These are phyloP conservation scores for Croton laevigatus DNA, from an alignment of 441 rosid genomes.

Conservation along the genomic window DNA sequence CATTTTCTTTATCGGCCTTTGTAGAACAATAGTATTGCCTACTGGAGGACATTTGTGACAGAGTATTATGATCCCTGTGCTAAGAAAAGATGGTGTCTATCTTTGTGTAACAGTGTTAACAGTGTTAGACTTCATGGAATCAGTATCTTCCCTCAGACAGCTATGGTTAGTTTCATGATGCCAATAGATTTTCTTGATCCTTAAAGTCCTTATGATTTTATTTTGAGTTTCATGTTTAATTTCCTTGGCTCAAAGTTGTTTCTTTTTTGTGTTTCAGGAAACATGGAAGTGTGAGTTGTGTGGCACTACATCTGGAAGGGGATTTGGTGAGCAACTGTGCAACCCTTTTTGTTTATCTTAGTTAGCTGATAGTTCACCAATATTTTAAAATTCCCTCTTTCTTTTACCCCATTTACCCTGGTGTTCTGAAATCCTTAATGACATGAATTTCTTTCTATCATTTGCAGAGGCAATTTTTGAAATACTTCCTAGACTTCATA, in stretches of 20 bases:
- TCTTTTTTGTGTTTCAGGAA: constrained; percentile 44
- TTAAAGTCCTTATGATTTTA: background rate
- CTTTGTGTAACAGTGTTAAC: constrained; percentile 64
- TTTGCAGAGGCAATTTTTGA: constrained; percentile 81
- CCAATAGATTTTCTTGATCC: background rate
- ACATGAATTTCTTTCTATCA: background rate
- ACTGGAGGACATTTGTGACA: constrained; percentile 88
- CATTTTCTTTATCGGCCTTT: constrained; percentile 18
- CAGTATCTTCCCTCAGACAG: constrained; percentile 79
- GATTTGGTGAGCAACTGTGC: constrained; percentile 63
- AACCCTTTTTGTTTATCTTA: background rate
- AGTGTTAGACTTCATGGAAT: constrained; percentile 70
- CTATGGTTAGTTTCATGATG: constrained; percentile 56
- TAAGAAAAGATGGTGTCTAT: constrained; percentile 89
- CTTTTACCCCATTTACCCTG: background rate
- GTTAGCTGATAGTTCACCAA: background rate
- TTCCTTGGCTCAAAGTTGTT: constrained; percentile 10
- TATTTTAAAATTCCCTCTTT: background rate
- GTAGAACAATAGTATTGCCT: constrained; percentile 69
- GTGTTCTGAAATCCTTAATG: background rate
- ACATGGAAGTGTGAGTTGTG: constrained; percentile 90
- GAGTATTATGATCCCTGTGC: constrained; percentile 87
- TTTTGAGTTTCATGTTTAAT: background rate
- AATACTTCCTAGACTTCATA: constrained; percentile 81
- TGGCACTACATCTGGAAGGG: constrained; percentile 74